Evolutionary conservation across 208 protist genomes (phyloP), one percentile per base, ranked within the genome.

Genomic region (Leishmania tropica): DNA sequence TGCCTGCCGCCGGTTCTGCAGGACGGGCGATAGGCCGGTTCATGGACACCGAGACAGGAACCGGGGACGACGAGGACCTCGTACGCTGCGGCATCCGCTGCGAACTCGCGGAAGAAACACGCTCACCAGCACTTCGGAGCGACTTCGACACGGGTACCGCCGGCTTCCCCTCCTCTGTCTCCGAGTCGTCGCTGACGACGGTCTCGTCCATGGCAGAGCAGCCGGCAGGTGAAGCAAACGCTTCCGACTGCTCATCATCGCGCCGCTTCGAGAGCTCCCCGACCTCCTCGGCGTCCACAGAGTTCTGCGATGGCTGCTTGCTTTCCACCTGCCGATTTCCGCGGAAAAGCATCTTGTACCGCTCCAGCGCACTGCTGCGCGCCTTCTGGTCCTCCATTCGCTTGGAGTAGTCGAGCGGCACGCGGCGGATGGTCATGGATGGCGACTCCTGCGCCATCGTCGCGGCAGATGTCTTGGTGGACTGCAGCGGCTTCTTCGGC

Each of bases 341-440:
- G 11, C 73, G 83, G 28, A 94, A 85, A n/a, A 96, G 80, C 48
- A 87, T 81, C 40, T 89, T 88, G 83, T 94, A 96, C 11, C 91
- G 87, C 80, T 88, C 88, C 80, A 96, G 68, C 0, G 92, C 91
- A 42, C 28, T 86, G 45, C 84, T 87, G 74, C 93, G 93, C 58
- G 64, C 83, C 40, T 78, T 79, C 76, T 88, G 84, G 62, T 87
- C 83, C 37, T 90, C 85, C 84, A 96, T 85, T 11, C 87, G 65
- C 64, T 81, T 85, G 45, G 80, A 80, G 85, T 93, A 94, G 76
- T 96, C 93, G 0, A 76, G 60, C 3, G 78, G 76, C 13, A 92
- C 70, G 28, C 83, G 80, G 74, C 92, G 88, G 72, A 88, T 84
- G 4, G 82, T 90, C 77, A 86, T 93, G 35, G 88, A 93, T 11